A percentile compares a stretch with the other conserved stretches of the same genome.
Evolutionary conservation across 768 basidiomycete genomes (phyloP).

Genomic region (Boletellus emodensis): DNA sequence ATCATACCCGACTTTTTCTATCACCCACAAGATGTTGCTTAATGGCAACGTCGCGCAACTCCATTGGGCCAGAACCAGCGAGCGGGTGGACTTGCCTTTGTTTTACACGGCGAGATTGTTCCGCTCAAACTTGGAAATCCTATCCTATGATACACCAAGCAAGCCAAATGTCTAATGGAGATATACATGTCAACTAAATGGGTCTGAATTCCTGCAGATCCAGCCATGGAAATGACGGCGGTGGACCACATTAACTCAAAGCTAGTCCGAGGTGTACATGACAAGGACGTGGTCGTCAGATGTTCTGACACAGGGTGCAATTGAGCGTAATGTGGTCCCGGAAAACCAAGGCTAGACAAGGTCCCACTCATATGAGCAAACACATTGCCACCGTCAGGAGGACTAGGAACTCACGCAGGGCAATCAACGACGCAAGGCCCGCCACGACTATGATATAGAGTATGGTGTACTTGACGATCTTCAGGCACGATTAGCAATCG

Average conservation of each 20-base stretch:
- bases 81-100: no score
- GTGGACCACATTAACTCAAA: not conserved
- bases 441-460: conserved; percentile 77
- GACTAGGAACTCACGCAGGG: conserved; percentile 59
- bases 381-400: not conserved
- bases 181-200: conserved; percentile 27
- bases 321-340: conserved; percentile 70
- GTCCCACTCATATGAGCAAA: conserved; percentile 11
- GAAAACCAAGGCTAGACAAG: conserved; percentile 67
- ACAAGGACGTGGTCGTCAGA: conserved; percentile 49
- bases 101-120: not conserved
- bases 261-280: conserved; percentile 10
- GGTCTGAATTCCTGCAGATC: conserved; percentile 19
- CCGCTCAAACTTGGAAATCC: conserved; percentile 11
- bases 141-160: conserved; percentile 30
- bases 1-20: not conserved
- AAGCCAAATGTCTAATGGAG: conserved; percentile 14
- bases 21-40: not conserved
- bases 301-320: conserved; percentile 82
- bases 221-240: conserved; percentile 3
- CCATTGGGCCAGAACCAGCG: not conserved
- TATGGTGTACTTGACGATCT: conserved; percentile 82
- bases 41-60: not conserved
- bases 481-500: conserved; percentile 3
- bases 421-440: conserved; percentile 75